Evolutionary conservation across 331 rosid species (phyloP), one percentile per base, ranked within the genome.

Genomic region (Rosa hybrid): DNA sequence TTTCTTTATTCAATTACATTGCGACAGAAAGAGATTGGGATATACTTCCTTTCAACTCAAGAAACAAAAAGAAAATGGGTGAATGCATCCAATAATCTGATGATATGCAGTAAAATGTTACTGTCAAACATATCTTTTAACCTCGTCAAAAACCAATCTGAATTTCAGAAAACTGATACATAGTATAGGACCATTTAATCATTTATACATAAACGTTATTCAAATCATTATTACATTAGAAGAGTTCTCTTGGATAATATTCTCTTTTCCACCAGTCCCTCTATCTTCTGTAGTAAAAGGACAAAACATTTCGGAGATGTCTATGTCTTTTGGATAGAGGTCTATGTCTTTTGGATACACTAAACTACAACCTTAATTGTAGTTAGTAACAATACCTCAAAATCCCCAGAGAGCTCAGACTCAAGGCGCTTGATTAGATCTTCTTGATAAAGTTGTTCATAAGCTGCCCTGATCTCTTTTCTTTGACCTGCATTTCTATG

Each of bases 391-490:
- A 34, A 34, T 34, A 82, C 97, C 94, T 91, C 96, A 54, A 93
- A 80, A 80, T 93, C 90, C 3, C 94, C 96, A 3, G 89, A 81
- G 27, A 93, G 91, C 86, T 93, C 97, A 2, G 91, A 87, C 53
- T 91, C 93, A 70, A 93, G 94, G 64, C 92, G 97, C 77, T 87
- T 90, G 87, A 94, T 20, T 39, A 94, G 90, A 82, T 92, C 93
- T 80, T 91, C 92, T 51, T 84, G 85, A 76, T 51, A 93, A 17
- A 82, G 78, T 16, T 79, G 75, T 27, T 89, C 86, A 30, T 92
- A 93, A 75, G 90, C 86, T 54, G 82, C 77, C 84, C 96, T 91
- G 75, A 93, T 93, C 80, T 88, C 85, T 74, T 82, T 84, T 82
- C 92, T 92, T 60, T 91, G 97, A n/a, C 12, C 49, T 0, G 84